Percentiles rank a stretch among this genome's conserved stretches.
phyloP scores from a whole-genome alignment of 225 moss, liverwort and hornwort species.

The Sphagnum tenellum region DNA sequence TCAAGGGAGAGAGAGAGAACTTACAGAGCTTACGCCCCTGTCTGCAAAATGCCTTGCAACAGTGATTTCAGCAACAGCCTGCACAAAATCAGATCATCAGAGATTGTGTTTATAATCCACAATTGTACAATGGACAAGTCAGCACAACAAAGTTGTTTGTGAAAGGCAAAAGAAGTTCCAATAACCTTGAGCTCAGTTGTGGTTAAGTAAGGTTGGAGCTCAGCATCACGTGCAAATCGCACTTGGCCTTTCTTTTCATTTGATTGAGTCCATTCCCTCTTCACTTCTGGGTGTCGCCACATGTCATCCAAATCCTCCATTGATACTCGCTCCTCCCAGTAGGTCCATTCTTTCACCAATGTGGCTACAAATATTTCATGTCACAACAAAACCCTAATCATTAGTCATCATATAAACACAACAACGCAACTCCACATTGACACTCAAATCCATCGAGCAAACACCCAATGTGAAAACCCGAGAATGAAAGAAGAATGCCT shows the following conservation, averaged over 20 bases:
- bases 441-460: too few species aligned
- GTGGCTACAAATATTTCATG: too few species aligned
- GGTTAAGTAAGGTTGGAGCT: slow-evolving; percentile 71
- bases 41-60: slow-evolving; percentile 58
- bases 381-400: too few species aligned
- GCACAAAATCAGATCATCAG: slow-evolving; percentile 9
- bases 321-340: slow-evolving; percentile 76
- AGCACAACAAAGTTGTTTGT: too few species aligned
- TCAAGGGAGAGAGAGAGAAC: slow-evolving; percentile 1
- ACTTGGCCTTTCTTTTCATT: slow-evolving; percentile 84
- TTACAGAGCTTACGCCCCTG: slow-evolving; percentile 70
- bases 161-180: too few species aligned
- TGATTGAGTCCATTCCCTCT: slow-evolving; percentile 72
- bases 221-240: slow-evolving; percentile 82
- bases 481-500: too few species aligned
- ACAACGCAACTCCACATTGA: too few species aligned
- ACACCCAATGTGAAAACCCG: too few species aligned
- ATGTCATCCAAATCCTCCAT: slow-evolving; percentile 59
- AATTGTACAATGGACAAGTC: too few species aligned
- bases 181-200: slow-evolving; percentile 72
- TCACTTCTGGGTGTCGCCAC: slow-evolving; percentile 80
- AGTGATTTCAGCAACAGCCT: slow-evolving; percentile 75
- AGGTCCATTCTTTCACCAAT: slow-evolving; percentile 75
- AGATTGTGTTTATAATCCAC: too few species aligned
- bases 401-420: too few species aligned